Percentiles rank a stretch among this genome's conserved stretches.
phyloP scores from a whole-genome alignment of 148 eudicot genomes.

The Chenopodium suecicum region DNA sequence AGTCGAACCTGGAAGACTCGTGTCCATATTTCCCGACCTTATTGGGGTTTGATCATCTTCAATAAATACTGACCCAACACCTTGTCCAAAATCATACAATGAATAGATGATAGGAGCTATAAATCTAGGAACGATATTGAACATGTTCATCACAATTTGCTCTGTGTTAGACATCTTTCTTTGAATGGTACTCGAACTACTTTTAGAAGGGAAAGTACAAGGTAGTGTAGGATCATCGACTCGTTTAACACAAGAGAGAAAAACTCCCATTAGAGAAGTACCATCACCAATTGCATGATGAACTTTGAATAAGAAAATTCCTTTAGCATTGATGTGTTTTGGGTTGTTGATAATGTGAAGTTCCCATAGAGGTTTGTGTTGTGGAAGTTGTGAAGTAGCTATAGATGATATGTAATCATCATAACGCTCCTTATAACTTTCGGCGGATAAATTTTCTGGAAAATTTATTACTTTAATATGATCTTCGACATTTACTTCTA shows the following conservation, averaged over 20 bases:
- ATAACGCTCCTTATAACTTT: not conserved
- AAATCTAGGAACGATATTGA: not conserved
- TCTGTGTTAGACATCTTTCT: too few species aligned
- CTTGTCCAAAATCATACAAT: constrained; percentile 26
- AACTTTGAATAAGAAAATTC: not conserved
- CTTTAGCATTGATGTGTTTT: not conserved
- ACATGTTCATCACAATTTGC: not conserved
- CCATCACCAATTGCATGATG: constrained; percentile 23
- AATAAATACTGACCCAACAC: constrained; percentile 7
- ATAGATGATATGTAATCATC: not conserved
- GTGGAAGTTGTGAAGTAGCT: not conserved
- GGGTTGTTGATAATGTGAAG: not conserved
- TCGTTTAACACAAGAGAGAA: constrained; percentile 17
- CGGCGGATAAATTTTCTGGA: not conserved
- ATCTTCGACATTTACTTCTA: constrained; percentile 26
- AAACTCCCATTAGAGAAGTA: constrained; percentile 15
- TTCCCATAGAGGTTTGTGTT: constrained; percentile 5
- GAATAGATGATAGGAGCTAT: constrained; percentile 25
- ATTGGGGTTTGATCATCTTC: constrained; percentile 36
- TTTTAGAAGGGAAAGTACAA: constrained; percentile 18
- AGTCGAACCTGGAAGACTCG: constrained; percentile 17
- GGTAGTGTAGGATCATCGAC: constrained; percentile 24
- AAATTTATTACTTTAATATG: not conserved
- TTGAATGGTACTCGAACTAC: not conserved
- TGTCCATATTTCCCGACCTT: constrained; percentile 31